Evolutionary conservation across 768 basidiomycete genomes (phyloP).

Genomic region (Suillus paluster): DNA sequence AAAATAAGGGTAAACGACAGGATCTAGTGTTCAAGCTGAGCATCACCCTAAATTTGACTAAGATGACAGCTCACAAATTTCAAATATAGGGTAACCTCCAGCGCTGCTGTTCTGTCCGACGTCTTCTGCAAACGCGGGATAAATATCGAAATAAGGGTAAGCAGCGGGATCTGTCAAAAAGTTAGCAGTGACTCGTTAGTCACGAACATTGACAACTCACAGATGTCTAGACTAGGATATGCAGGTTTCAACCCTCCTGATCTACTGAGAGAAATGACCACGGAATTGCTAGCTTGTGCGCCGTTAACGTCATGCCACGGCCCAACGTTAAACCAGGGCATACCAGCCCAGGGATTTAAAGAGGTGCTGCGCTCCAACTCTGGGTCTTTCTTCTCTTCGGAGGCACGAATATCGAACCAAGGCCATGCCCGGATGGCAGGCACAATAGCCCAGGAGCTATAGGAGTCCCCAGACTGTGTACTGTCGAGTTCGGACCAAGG

Average conservation of each 20-base stretch:
- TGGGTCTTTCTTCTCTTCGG: background rate
- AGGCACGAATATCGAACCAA: constrained; percentile 5
- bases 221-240: constrained; percentile 34
- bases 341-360: constrained; percentile 12
- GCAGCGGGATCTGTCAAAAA: constrained; percentile 39
- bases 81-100: constrained; percentile 26
- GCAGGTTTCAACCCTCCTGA: constrained; percentile 12
- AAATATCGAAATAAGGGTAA: constrained; percentile 49
- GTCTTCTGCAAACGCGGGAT: constrained; percentile 31
- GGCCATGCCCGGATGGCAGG: background rate
- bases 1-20: constrained; percentile 45
- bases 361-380: constrained; percentile 3
- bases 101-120: background rate
- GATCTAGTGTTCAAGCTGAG: constrained; percentile 32
- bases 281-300: constrained; percentile 1
- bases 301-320: constrained; percentile 26
- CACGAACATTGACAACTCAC: constrained; percentile 21
- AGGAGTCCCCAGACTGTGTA: background rate
- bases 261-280: constrained; percentile 4
- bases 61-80: constrained; percentile 10
- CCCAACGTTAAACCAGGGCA: constrained; percentile 39
- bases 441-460: constrained; percentile 1
- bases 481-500: constrained; percentile 5
- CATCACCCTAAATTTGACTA: background rate
- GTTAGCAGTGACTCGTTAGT: constrained; percentile 2